phyloP scores from a whole-genome alignment of 2,329 filamentous ascomycete species.

The Neonectria neomacrospora region DNA sequence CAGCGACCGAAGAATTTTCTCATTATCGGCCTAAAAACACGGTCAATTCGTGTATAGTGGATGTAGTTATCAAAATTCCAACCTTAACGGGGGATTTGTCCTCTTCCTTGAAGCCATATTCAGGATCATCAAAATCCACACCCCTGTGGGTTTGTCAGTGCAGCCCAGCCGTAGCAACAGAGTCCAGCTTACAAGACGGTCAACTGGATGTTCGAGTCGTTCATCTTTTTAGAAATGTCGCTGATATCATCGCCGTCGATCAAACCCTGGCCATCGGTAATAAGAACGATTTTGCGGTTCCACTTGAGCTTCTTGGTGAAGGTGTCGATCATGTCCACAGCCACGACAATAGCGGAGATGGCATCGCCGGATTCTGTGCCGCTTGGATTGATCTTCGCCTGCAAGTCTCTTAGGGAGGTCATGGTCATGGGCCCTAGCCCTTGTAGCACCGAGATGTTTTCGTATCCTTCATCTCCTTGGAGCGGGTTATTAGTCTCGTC shows the following conservation, averaged over 20 bases:
- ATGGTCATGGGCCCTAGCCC: slow-evolving; percentile 70
- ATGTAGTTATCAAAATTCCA: slow-evolving; percentile 8
- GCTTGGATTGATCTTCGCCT: slow-evolving; percentile 73
- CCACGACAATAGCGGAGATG: slow-evolving; percentile 87
- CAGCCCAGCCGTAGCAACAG: not conserved
- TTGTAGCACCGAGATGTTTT: slow-evolving; percentile 85
- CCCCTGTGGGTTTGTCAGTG: slow-evolving; percentile 64
- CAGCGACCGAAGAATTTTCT: slow-evolving; percentile 72
- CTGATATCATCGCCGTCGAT: slow-evolving; percentile 79
- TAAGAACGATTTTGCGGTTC: slow-evolving; percentile 80
- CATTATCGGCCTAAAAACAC: slow-evolving; percentile 66
- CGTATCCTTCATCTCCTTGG: slow-evolving; percentile 76
- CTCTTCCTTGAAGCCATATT: slow-evolving; percentile 93
- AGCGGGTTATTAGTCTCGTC: slow-evolving; percentile 79
- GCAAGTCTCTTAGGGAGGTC: slow-evolving; percentile 74
- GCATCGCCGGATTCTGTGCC: slow-evolving; percentile 78
- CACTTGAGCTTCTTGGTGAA: slow-evolving; percentile 87
- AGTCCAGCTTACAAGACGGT: slow-evolving; percentile 74
- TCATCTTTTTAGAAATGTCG: slow-evolving; percentile 78
- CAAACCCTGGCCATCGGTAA: slow-evolving; percentile 81
- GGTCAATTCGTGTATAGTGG: slow-evolving; percentile 13
- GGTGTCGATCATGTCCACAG: slow-evolving; percentile 83
- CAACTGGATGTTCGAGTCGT: slow-evolving; percentile 80
- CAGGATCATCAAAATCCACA: slow-evolving; percentile 91
- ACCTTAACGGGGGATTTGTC: slow-evolving; percentile 80